Conservation (phyloP, 2,329 filamentous ascomycete genomes). For the Trichoderma gracile region DNA sequence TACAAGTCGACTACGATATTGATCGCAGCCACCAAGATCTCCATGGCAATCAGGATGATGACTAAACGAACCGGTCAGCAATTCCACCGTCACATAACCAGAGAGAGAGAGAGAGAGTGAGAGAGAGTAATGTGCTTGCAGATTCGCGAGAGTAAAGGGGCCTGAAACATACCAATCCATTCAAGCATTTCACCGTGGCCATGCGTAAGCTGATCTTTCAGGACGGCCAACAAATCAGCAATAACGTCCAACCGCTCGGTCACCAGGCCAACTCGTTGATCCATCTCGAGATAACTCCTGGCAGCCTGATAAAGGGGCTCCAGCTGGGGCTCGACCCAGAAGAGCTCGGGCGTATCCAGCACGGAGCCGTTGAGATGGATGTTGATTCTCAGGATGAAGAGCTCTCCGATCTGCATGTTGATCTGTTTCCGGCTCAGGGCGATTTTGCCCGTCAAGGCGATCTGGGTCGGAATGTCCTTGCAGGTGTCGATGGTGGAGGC, state of each 20-base stretch:
- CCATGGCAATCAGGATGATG: conserved; percentile 91
- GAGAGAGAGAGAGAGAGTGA: background rate
- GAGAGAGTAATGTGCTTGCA: no score
- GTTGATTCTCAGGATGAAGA: conserved; percentile 96
- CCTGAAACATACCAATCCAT: conserved; percentile 73
- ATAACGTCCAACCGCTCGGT: conserved; percentile 87
- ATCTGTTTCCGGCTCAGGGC: conserved; percentile 84
- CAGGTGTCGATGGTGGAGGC: conserved; percentile 91
- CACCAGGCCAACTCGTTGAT: conserved; percentile 85
- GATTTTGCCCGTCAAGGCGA: conserved; percentile 89
- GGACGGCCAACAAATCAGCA: conserved; percentile 84
- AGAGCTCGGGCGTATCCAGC: conserved; percentile 92
- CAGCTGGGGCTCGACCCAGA: conserved; percentile 97
- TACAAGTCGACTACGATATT: conserved; percentile 96
- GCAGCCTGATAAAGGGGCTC: conserved; percentile 97
- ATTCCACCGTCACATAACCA: background rate
- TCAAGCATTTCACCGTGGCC: conserved; percentile 87
- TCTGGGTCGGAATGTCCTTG: conserved; percentile 89
- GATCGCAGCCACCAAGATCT: conserved; percentile 87
- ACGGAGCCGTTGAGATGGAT: conserved; percentile 97
- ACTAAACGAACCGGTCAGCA: conserved; percentile 54
- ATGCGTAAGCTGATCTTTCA: conserved; percentile 94
- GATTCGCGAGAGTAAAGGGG: no score
- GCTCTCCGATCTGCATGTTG: conserved; percentile 99
- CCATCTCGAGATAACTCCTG: conserved; percentile 94